phyloP scores from a whole-genome alignment of 257 asterid genomes.

The Rauvolfia tetraphylla region DNA sequence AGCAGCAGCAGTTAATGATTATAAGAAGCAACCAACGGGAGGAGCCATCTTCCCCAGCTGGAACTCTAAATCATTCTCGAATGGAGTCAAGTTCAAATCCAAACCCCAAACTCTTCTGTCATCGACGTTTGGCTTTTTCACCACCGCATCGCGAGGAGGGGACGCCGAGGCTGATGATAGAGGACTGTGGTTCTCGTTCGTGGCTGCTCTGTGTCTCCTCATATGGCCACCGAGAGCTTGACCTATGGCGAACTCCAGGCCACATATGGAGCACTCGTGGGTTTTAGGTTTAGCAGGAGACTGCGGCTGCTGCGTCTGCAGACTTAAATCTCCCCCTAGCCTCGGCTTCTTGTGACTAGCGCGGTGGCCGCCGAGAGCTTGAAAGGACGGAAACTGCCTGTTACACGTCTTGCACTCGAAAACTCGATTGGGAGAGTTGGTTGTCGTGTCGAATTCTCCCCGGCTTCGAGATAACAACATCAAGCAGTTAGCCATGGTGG shows the following conservation, averaged over 20 bases:
- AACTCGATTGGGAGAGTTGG: slow-evolving; percentile 20
- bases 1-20: too few species aligned
- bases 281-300: slow-evolving; percentile 30
- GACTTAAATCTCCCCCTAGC: slow-evolving; percentile 17
- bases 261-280: slow-evolving; percentile 42
- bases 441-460: not conserved
- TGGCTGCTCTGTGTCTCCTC: slow-evolving; percentile 32
- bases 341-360: slow-evolving; percentile 43
- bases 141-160: not conserved
- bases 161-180: not conserved
- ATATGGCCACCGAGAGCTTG: slow-evolving; percentile 49
- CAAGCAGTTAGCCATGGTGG: slow-evolving; percentile 34
- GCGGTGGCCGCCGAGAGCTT: slow-evolving; percentile 45
- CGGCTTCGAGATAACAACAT: slow-evolving; percentile 23
- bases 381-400: slow-evolving; percentile 37
- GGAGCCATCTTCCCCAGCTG: slow-evolving; percentile 25
- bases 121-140: slow-evolving; percentile 14
- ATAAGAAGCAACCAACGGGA: slow-evolving; percentile 2
- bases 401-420: slow-evolving; percentile 46
- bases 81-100: slow-evolving; percentile 45
- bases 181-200: not conserved
- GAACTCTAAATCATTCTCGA: slow-evolving; percentile 32
- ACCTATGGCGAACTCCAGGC: slow-evolving; percentile 34
- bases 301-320: slow-evolving; percentile 6
- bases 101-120: slow-evolving; percentile 24